A percentile compares a stretch with the other conserved stretches of the same genome.
Conservation (phyloP, 176 grass and related monocot species). For the Cymbopogon citratus region DNA sequence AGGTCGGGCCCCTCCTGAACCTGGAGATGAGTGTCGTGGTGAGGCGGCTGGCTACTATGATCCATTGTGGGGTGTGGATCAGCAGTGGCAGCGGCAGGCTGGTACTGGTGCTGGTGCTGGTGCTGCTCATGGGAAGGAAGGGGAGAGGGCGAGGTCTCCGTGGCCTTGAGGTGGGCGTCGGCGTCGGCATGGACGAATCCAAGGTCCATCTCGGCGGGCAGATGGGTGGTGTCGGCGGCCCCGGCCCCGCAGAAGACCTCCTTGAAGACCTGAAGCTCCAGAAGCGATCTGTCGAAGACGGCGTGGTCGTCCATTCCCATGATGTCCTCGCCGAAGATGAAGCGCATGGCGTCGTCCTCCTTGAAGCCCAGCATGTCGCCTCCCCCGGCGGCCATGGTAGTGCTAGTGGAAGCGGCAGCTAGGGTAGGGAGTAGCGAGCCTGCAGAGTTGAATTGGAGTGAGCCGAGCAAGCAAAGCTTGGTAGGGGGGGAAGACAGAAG, state of each 20-base stretch:
- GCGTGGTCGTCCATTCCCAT: slow-evolving; percentile 9
- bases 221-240: background rate
- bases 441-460: background rate
- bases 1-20: background rate
- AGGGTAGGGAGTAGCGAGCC: background rate
- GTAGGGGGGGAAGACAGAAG: background rate
- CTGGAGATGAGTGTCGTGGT: background rate
- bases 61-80: background rate
- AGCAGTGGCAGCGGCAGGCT: background rate
- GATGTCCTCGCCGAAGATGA: slow-evolving; percentile 78
- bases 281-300: slow-evolving; percentile 52
- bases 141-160: background rate
- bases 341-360: slow-evolving; percentile 52
- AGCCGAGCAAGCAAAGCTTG: background rate
- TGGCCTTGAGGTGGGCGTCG: background rate
- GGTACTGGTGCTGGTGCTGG: background rate
- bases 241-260: slow-evolving; percentile 42
- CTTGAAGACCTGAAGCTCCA: slow-evolving; percentile 64
- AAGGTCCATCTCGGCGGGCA: slow-evolving; percentile 6
- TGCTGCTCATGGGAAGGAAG: background rate
- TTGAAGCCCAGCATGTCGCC: slow-evolving; percentile 28
- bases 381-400: background rate
- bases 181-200: background rate
- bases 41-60: background rate
- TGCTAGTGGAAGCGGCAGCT: background rate